These are phyloP conservation scores for Marasmius fiardii DNA, from an alignment of 1,284 basidiomycete genomes.

Conservation along the genomic window DNA sequence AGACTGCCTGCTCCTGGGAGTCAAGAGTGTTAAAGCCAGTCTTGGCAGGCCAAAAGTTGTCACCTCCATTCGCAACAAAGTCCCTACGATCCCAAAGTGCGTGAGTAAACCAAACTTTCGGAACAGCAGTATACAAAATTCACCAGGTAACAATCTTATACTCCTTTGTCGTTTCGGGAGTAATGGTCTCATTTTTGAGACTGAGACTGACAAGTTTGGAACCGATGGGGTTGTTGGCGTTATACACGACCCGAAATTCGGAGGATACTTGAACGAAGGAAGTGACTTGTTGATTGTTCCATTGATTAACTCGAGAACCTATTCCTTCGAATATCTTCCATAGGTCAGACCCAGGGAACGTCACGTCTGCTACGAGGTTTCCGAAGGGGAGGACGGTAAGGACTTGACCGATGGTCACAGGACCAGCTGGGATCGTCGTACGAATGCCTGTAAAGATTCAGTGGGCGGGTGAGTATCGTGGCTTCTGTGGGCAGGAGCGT, in stretches of 20 bases:
- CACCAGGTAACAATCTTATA: constrained; percentile 2
- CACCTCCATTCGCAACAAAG: constrained; percentile 37
- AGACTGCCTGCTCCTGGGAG: constrained; percentile 31
- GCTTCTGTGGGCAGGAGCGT: too few relatives aligned
- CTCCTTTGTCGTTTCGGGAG: constrained; percentile 18
- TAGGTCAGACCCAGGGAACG: constrained; percentile 22
- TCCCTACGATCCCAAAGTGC: constrained; percentile 28
- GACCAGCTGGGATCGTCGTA: constrained; percentile 32
- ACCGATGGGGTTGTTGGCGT: constrained; percentile 27
- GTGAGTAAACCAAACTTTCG: constrained; percentile 2
- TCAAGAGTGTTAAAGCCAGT: constrained; percentile 26
- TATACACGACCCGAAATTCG: constrained; percentile 32
- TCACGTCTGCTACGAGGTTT: constrained; percentile 31
- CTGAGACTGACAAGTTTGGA: constrained; percentile 30
- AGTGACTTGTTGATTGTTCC: constrained; percentile 23
- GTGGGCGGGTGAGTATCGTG: constrained; percentile 6
- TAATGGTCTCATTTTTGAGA: constrained; percentile 22
- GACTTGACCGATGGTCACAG: constrained; percentile 36
- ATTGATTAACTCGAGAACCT: constrained; percentile 12
- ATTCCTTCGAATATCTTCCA: constrained; percentile 26
- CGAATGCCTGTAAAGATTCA: constrained; percentile 23
- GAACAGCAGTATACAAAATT: neutral
- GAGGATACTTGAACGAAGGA: constrained; percentile 24
- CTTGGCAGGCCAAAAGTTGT: constrained; percentile 30
- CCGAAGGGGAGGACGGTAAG: constrained; percentile 36